Conservation (phyloP, 345 rosid species). For the Bruguiera sexangula region DNA sequence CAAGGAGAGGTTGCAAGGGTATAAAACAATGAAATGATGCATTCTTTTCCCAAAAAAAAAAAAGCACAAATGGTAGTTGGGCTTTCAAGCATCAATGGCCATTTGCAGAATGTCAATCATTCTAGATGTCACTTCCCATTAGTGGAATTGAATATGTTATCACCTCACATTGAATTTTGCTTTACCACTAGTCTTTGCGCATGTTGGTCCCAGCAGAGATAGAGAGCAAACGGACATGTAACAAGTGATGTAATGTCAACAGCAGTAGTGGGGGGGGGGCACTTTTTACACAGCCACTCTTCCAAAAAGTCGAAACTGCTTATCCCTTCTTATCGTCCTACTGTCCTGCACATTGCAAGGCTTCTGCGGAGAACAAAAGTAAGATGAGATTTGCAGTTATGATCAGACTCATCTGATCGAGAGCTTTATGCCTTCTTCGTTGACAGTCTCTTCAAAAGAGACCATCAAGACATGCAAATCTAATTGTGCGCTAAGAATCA, state of each 20-base stretch:
- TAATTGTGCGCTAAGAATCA: not conserved
- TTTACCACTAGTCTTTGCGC: not conserved
- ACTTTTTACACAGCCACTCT: slow-evolving; percentile 11
- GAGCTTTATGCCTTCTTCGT: slow-evolving; percentile 6
- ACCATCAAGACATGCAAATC: not conserved
- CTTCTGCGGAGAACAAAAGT: not conserved
- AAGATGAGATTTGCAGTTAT: slow-evolving; percentile 9
- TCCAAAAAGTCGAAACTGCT: slow-evolving; percentile 5
- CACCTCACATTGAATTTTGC: not conserved
- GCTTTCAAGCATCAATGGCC: slow-evolving; percentile 16
- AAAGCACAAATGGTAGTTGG: not conserved
- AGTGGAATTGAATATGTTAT: slow-evolving; percentile 8
- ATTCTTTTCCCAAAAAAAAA: not conserved
- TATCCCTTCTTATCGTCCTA: not conserved
- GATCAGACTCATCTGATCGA: not conserved
- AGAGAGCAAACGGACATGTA: slow-evolving; percentile 5
- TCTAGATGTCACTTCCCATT: slow-evolving; percentile 4
- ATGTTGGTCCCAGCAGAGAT: not conserved
- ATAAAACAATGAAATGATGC: not conserved
- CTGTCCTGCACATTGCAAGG: slow-evolving; percentile 3
- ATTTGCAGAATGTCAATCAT: not conserved
- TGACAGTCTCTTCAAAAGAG: not conserved
- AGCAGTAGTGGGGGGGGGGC: not conserved
- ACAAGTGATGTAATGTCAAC: slow-evolving; percentile 6
- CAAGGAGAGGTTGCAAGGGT: not conserved